Conservation (phyloP, 2,329 filamentous ascomycete genomes). For the Cladophialophora chaetospira region DNA sequence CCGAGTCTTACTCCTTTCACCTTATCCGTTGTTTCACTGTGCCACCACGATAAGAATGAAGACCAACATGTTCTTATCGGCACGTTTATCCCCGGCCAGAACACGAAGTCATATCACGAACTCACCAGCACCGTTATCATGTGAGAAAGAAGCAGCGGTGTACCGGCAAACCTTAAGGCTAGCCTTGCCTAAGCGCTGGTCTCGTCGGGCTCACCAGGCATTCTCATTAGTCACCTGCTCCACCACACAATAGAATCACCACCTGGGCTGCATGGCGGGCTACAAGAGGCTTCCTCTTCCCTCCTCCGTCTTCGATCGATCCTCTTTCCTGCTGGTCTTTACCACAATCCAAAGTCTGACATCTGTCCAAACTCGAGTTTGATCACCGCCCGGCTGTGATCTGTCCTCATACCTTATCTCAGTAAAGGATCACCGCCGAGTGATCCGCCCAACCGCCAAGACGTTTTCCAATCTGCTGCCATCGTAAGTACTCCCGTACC, state of each 20-base stretch:
- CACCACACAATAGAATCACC: conserved; percentile 10
- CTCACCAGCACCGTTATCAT: too few species aligned
- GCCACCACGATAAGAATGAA: neutral
- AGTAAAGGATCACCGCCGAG: conserved; percentile 32
- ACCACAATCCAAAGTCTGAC: conserved; percentile 9
- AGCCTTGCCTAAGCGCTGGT: conserved; percentile 4
- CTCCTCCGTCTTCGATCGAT: neutral
- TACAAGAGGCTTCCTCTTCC: conserved; percentile 4
- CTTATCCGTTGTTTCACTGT: too few species aligned
- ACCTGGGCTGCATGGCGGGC: neutral
- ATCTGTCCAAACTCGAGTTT: neutral
- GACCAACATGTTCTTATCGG: too few species aligned
- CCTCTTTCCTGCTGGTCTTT: neutral
- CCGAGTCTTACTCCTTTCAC: too few species aligned
- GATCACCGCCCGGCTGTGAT: conserved; percentile 24
- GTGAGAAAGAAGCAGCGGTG: too few species aligned
- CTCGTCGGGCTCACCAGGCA: too few species aligned
- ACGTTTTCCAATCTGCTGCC: conserved; percentile 99
- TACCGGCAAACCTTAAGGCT: neutral
- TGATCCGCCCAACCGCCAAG: conserved; percentile 65
- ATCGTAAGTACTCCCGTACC: conserved; percentile 66
- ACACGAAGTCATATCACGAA: too few species aligned
- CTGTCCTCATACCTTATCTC: conserved; percentile 3
- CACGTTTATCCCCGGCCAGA: too few species aligned
- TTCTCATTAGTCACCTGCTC: conserved; percentile 18